These are phyloP conservation scores for Podospora sp. DNA, from an alignment of 495 filamentous ascomycete species.

Conservation along the genomic window DNA sequence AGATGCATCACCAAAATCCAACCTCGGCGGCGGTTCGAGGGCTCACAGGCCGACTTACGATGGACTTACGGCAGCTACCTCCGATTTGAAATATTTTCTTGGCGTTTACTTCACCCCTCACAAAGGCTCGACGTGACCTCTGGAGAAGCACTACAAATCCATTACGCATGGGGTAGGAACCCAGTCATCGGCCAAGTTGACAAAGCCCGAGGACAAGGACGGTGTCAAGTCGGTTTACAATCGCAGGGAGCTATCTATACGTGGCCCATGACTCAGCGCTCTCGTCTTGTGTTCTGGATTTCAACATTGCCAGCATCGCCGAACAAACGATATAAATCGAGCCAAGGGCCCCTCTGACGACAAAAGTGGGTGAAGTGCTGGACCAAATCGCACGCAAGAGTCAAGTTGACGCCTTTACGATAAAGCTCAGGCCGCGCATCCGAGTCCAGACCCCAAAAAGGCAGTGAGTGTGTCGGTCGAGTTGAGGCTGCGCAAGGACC, in stretches of 20 bases:
- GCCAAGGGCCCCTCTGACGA: not conserved
- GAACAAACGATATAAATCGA: slow-evolving; percentile 1
- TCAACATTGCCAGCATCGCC: not conserved
- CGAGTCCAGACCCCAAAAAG: slow-evolving; percentile 3
- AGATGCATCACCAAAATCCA: not conserved
- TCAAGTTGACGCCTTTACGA: not conserved
- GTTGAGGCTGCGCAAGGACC: not conserved
- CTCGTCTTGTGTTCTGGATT: not conserved
- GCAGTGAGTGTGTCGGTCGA: not conserved
- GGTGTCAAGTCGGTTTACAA: not conserved
- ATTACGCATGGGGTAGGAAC: not conserved
- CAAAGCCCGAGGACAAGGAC: slow-evolving; percentile 2
- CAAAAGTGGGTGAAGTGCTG: slow-evolving; percentile 2
- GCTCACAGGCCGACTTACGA: not conserved
- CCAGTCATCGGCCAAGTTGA: not conserved
- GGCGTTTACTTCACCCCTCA: not conserved
- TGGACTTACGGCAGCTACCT: not conserved
- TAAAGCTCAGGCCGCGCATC: not conserved
- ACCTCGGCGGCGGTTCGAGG: not conserved
- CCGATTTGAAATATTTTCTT: not conserved
- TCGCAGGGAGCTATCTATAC: not conserved
- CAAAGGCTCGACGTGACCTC: not conserved
- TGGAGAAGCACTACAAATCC: not conserved
- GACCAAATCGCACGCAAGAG: not conserved
- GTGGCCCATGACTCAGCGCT: slow-evolving; percentile 13